phyloP scores from a whole-genome alignment of 2,329 filamentous ascomycete species.

The Paecilomyces sp. region DNA sequence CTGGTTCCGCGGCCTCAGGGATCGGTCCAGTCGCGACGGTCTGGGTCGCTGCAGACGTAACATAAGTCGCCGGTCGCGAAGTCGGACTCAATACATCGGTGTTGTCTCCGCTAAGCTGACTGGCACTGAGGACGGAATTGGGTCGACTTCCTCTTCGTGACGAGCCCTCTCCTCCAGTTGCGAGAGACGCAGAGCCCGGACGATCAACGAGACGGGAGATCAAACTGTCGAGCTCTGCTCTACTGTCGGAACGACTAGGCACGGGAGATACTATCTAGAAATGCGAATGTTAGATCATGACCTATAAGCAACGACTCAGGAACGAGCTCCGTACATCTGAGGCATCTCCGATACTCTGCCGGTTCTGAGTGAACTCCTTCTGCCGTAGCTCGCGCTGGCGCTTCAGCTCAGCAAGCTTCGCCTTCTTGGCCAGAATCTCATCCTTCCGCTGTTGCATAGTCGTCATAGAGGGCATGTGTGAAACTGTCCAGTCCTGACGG shows the following conservation, averaged over 20 bases:
- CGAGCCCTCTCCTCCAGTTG: conserved; percentile 42
- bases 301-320: neutral
- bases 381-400: conserved; percentile 79
- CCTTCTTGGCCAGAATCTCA: conserved; percentile 94
- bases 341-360: conserved; percentile 60
- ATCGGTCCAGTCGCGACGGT: conserved; percentile 67
- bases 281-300: conserved; percentile 8
- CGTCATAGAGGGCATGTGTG: conserved; percentile 16
- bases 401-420: conserved; percentile 93
- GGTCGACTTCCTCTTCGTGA: conserved; percentile 61
- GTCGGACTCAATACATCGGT: conserved; percentile 31
- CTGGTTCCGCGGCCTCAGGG: conserved; percentile 74
- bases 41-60: conserved; percentile 49
- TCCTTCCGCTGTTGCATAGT: conserved; percentile 68
- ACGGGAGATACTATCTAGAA: conserved; percentile 60
- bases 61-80: conserved; percentile 32
- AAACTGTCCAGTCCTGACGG: neutral
- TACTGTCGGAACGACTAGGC: conserved; percentile 56
- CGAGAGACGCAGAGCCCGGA: conserved; percentile 59
- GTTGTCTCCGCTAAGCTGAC: conserved; percentile 69
- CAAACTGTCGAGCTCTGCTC: conserved; percentile 73
- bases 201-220: conserved; percentile 80
- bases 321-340: conserved; percentile 57
- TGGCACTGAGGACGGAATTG: conserved; percentile 76
- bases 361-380: conserved; percentile 63